Base-by-base conservation (phyloP, 2,329 filamentous ascomycete species). In the Juglanconis sp. region DNA sequence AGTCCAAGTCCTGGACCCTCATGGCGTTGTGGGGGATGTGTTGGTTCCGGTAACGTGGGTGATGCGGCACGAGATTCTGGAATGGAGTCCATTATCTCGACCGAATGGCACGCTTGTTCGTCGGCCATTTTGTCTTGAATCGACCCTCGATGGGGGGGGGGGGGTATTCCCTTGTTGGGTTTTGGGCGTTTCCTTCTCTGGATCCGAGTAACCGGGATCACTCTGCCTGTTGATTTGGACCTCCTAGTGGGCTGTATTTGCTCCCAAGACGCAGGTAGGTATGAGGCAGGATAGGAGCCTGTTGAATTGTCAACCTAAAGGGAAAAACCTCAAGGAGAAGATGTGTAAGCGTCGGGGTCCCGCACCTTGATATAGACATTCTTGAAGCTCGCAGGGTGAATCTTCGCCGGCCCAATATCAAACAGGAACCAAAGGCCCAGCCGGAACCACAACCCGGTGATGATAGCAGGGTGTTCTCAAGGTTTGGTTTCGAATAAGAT, bases 61-160 rank as follows among this genome's bases (percentile, higher is more conserved):
- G 60, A 62, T 36, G 52, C 60, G 38, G 60, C 52, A 52, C 60
- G 53, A 48, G 60, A 62, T 11, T 62, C 60, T 11, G 60, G 60
- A 17, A 62, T 62, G 2, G 60, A 32, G 35, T 59, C 56, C 60
- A 62, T 62, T 44, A 44, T 56, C 52, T 62, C 56, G n/a, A 62
- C 56, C 40, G 52, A 49, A 49, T 38, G 56, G 36, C 35, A 32
- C 7, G 57, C 3, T 35, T 57, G 48, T 31, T 52, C 56, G 52
- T 59, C 60, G 36, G 56, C 60, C 51, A 56, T 30, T 24, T n/a
- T 59, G n/a, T 35, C 38, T 52, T 47, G 34, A 15, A 32, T 53
- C 15, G 32, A 47, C 56, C 55, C 50, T 24, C 36, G 52, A 55
- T 38, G 1, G 17, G 17, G n/a, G 38, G 17, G n/a, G 38, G n/a